Conservation (phyloP, 495 filamentous ascomycete genomes). For the Jackrogersella multiformis region DNA sequence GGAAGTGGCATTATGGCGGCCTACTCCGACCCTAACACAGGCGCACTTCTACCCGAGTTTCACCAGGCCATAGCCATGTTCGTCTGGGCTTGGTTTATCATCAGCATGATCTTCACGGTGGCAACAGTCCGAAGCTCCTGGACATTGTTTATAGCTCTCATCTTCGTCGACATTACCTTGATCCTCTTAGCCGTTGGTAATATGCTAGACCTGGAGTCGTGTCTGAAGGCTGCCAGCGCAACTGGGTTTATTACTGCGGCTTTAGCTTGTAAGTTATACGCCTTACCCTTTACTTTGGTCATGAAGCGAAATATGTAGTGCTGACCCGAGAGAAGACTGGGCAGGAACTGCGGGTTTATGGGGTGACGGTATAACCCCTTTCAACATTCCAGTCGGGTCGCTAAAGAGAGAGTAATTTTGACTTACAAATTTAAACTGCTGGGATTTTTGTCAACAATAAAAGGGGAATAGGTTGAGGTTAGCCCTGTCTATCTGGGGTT, state of each 20-base stretch:
- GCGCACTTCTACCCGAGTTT: conserved; percentile 1
- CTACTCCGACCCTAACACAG: background rate
- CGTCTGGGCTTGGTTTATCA: conserved; percentile 9
- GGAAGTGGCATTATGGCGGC: background rate
- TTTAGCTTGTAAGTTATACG: conserved; percentile 5
- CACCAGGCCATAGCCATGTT: conserved; percentile 4
- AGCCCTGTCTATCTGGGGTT: too few relatives aligned
- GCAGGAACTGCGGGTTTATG: conserved; percentile 1
- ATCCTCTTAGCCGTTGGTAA: conserved; percentile 1
- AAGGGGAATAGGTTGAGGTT: too few relatives aligned
- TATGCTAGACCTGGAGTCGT: background rate
- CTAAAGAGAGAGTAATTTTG: background rate
- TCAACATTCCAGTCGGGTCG: conserved; percentile 1
- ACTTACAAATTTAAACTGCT: background rate
- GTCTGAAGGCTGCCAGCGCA: conserved; percentile 6
- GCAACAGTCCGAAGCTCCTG: conserved; percentile 1
- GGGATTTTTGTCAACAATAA: background rate
- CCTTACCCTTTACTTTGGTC: background rate
- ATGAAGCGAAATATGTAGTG: background rate
- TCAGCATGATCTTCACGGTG: conserved; percentile 4
- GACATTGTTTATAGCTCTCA: background rate
- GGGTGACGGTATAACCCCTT: conserved; percentile 3
- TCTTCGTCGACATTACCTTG: conserved; percentile 2
- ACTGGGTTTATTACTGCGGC: background rate
- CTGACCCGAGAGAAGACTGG: conserved; percentile 6